These are phyloP conservation scores for Fusarium redolens DNA, from an alignment of 2,329 filamentous ascomycete genomes.

Conservation along the genomic window DNA sequence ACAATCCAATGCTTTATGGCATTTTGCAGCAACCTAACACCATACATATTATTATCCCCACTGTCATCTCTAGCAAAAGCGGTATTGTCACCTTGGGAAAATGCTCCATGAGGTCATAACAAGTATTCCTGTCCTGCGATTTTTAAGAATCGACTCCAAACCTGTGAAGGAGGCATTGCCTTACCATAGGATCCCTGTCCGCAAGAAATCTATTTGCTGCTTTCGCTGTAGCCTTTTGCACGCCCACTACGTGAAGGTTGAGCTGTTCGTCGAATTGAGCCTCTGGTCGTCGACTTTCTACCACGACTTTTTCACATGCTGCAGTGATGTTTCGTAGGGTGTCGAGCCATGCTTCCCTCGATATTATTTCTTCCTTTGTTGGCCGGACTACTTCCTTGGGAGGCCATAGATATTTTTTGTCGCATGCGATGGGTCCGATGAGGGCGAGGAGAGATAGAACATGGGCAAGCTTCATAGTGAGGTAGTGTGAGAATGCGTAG, in stretches of 20 bases:
- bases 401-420: not conserved
- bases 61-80: not conserved
- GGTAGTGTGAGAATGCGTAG: not conserved
- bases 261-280: not conserved
- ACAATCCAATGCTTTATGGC: not conserved
- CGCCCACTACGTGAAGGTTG: not conserved
- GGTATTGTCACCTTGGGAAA: not conserved
- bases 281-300: not conserved
- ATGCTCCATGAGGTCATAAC: not conserved
- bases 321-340: not conserved
- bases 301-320: not conserved
- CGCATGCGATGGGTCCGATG: not conserved
- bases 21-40: not conserved
- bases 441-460: not conserved
- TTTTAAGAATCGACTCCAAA: not conserved
- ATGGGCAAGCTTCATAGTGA: not conserved
- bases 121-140: not conserved
- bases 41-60: not conserved
- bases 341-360: not conserved
- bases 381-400: not conserved
- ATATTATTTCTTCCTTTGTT: not conserved
- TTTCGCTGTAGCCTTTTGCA: not conserved
- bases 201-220: not conserved
- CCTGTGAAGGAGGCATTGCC: not conserved
- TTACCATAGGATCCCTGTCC: not conserved